phyloP scores from a whole-genome alignment of 2,329 filamentous ascomycete genomes.

The Ophiostoma fasciatum region DNA sequence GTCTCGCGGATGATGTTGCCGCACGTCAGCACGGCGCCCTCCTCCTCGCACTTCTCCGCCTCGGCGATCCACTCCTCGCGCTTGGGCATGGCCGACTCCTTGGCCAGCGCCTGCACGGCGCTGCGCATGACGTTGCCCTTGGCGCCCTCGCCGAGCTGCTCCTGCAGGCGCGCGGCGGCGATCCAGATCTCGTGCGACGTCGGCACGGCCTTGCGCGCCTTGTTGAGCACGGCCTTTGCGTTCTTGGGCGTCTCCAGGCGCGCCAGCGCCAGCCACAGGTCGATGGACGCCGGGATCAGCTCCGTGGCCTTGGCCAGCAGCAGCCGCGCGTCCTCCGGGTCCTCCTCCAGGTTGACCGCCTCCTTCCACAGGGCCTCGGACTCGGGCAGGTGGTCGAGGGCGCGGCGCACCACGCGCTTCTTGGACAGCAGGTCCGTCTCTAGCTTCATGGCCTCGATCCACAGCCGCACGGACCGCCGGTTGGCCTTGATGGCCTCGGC shows the following conservation, averaged over 20 bases:
- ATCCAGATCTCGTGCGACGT: conserved; percentile 96
- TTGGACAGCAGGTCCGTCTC: conserved; percentile 72
- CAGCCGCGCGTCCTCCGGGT: conserved; percentile 72
- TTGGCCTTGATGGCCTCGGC: conserved; percentile 88
- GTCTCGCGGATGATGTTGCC: conserved; percentile 85
- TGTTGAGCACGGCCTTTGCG: conserved; percentile 89
- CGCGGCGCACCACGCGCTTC: conserved; percentile 84
- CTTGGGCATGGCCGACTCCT: conserved; percentile 91
- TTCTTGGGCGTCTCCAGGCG: conserved; percentile 80
- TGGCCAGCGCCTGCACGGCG: conserved; percentile 73
- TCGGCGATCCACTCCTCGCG: conserved; percentile 94
- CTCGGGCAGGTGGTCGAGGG: conserved; percentile 82
- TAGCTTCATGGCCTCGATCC: conserved; percentile 90
- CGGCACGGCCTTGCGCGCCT: conserved; percentile 82
- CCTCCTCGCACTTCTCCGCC: conserved; percentile 87
- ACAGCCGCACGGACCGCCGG: conserved; percentile 71
- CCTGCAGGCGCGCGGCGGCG: conserved; percentile 77
- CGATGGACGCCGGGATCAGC: conserved; percentile 83
- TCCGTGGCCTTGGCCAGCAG: conserved; percentile 91
- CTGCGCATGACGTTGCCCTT: conserved; percentile 91
- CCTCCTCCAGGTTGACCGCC: conserved; percentile 87
- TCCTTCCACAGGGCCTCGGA: conserved; percentile 98
- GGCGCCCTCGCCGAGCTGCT: conserved; percentile 61
- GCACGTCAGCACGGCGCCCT: conserved; percentile 76
- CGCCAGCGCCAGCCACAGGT: conserved; percentile 88